Base-by-base conservation (phyloP, 108 stramenopile genomes). In the Halocafeteria seosinensis region DNA sequence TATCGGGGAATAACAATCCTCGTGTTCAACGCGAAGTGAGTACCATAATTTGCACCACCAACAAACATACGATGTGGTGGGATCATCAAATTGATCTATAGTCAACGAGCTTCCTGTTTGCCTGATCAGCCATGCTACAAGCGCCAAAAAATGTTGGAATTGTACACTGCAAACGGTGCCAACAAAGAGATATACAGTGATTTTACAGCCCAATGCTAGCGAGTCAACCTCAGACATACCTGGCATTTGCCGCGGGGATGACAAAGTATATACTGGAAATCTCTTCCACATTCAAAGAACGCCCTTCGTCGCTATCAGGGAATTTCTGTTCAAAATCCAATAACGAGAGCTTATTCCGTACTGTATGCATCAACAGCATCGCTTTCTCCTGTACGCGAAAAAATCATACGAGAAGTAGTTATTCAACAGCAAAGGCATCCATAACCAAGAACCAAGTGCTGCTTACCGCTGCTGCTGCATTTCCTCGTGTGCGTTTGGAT, bases 1-100 rank as follows among this genome's bases (percentile, higher is more conserved):
- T n/a, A 17, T 17, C 17, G 42, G 42, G 42, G 42, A 47, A n/a
- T 17, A n/a, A n/a, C n/a, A n/a, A 47, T 17, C 42, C 17, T 47
- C 17, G 42, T 21, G 42, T 47, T 17, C 42, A 47, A n/a, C n/a
- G 42, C 42, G n/a, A n/a, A n/a, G 17, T 47, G 42, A 17, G 42
- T 17, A 17, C 17, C 42, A 21, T 17, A n/a, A 17, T 47, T n/a
- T 17, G 17, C 42, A 47, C 17, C 42, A n/a, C 42, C 42, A 47
- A n/a, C 42, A 47, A 17, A 47, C 42, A n/a, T n/a, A 47, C 42
- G 42, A 21, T 9, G 77, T 80, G 69, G 73, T 82, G 2, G 81
- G 79, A 31, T 82, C 79, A 51, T 82, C 81, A 37, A 57, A 75
- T 38, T 78, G 58, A 53, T 79, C 78, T 2, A 75, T 61, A 42